Conservation (phyloP, 345 rosid genomes). For the Linum lewisii region DNA sequence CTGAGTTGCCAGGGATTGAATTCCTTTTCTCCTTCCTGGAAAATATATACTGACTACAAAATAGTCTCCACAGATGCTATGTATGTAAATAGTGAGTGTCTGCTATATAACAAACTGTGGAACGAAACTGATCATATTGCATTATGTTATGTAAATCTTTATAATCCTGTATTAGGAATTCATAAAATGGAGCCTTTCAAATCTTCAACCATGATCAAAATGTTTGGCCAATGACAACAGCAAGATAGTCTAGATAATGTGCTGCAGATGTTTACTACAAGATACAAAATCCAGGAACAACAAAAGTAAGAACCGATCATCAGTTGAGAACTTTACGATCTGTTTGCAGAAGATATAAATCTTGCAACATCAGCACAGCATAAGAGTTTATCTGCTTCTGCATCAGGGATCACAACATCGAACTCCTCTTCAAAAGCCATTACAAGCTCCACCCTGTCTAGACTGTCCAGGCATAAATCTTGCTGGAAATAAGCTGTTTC, state of each 20-base stretch:
- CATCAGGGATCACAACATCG: conserved; percentile 54
- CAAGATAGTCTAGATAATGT: too few relatives aligned
- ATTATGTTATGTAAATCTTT: neutral
- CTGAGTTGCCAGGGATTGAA: conserved; percentile 20
- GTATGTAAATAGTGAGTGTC: conserved; percentile 18
- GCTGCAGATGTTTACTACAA: neutral
- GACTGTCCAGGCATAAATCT: conserved; percentile 50
- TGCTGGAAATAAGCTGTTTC: conserved; percentile 55
- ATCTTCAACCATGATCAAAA: too few relatives aligned
- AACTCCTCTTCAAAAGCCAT: conserved; percentile 67
- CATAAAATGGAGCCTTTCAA: too few relatives aligned
- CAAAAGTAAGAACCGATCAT: neutral
- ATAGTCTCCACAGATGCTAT: neutral
- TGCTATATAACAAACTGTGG: conserved; percentile 2
- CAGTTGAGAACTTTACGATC: conserved; percentile 13
- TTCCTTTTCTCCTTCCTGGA: conserved; percentile 9
- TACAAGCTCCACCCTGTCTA: conserved; percentile 61
- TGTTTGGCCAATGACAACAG: too few relatives aligned
- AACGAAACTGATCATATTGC: neutral
- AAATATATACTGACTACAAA: conserved; percentile 1
- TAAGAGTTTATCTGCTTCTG: conserved; percentile 45
- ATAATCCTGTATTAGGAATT: neutral
- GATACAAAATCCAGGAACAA: neutral
- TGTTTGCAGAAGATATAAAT: conserved; percentile 30
- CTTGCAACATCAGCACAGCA: conserved; percentile 57